Percentiles rank a stretch among this genome's conserved stretches.
Evolutionary conservation across 129 eudicot species (phyloP).

Genomic region (Centella asiatica): DNA sequence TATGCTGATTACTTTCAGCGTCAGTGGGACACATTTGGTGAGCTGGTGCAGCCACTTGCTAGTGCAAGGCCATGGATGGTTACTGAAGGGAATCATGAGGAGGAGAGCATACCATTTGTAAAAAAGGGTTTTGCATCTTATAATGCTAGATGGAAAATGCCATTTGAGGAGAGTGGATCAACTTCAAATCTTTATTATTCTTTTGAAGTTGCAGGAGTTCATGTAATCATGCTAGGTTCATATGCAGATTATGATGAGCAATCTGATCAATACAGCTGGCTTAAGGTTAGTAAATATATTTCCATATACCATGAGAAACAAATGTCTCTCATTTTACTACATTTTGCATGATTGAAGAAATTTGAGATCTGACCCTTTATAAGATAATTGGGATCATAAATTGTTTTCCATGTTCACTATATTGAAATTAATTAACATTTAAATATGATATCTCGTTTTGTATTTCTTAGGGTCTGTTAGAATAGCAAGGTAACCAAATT

Average conservation of each 20-base stretch:
- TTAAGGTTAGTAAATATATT: conserved; percentile 49
- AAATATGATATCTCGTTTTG: too few species aligned
- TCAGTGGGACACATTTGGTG: conserved; percentile 86
- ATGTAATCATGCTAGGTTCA: conserved; percentile 90
- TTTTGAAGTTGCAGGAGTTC: conserved; percentile 83
- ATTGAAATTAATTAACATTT: too few species aligned
- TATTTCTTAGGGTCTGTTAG: background rate
- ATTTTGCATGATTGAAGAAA: background rate
- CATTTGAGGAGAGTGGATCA: conserved; percentile 91
- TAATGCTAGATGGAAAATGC: conserved; percentile 96
- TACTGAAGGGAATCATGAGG: conserved; percentile 89
- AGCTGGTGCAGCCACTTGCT: conserved; percentile 85
- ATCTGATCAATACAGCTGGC: conserved; percentile 84
- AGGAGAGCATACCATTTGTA: conserved; percentile 57
- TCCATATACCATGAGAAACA: background rate
- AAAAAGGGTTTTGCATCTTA: conserved; percentile 56
- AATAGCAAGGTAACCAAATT: background rate
- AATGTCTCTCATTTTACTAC: background rate
- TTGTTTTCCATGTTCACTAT: too few species aligned
- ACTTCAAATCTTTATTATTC: conserved; percentile 80
- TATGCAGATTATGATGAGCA: conserved; percentile 61
- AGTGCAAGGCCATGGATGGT: conserved; percentile 97
- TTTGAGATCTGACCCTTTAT: background rate
- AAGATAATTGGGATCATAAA: background rate
- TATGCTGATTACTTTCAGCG: conserved; percentile 79